phyloP scores from a whole-genome alignment of 371 early-diverging fungal species.

The Haplosporangium sp. region DNA sequence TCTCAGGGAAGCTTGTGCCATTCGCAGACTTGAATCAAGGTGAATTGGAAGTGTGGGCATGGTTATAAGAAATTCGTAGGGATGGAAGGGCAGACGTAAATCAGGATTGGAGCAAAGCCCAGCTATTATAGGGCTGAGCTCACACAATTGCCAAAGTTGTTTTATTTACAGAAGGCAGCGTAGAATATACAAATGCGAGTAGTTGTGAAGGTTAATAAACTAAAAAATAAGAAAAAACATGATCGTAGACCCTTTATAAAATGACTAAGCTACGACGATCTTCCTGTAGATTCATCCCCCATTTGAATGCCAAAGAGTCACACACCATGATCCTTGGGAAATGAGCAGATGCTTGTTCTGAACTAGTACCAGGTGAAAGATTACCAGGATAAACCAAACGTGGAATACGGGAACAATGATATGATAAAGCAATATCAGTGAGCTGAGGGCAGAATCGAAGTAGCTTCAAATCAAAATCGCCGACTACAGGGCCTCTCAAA shows the following conservation, averaged over 20 bases:
- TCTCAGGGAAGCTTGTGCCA: background rate
- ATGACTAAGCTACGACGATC: conserved; percentile 33
- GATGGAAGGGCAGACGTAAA: conserved; percentile 36
- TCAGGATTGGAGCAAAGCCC: conserved; percentile 20
- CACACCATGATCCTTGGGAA: conserved; percentile 38
- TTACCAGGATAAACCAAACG: conserved; percentile 22
- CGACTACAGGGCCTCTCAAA: conserved; percentile 28
- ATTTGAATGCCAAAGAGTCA: conserved; percentile 37
- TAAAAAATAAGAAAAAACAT: background rate
- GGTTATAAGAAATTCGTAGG: conserved; percentile 44
- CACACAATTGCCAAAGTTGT: background rate
- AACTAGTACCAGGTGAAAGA: background rate
- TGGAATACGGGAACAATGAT: conserved; percentile 35
- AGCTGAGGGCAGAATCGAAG: conserved; percentile 37
- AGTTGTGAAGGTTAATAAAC: background rate
- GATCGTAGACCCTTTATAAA: conserved; percentile 2
- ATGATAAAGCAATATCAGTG: conserved; percentile 29
- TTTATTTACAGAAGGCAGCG: conserved; percentile 8
- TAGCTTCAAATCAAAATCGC: conserved; percentile 23
- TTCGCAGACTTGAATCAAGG: background rate
- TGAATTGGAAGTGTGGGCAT: conserved; percentile 24
- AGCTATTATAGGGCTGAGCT: conserved; percentile 6
- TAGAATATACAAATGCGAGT: background rate
- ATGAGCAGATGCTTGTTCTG: background rate
- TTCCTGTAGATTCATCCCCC: conserved; percentile 32